These are phyloP conservation scores for Xylariaceae sp. DNA, from an alignment of 2,329 filamentous ascomycete species.

Conservation along the genomic window DNA sequence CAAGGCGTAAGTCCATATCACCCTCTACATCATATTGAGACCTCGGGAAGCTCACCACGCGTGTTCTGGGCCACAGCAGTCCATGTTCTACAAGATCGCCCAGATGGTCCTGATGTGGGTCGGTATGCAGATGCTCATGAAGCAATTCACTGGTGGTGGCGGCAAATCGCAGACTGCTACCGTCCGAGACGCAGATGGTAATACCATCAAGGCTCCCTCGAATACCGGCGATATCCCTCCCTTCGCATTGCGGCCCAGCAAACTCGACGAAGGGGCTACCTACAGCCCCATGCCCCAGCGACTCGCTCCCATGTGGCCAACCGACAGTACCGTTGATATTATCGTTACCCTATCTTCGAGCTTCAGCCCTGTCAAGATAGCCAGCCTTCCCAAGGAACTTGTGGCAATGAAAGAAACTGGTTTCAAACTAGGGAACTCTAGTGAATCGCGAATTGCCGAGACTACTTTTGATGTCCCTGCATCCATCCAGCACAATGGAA, in stretches of 20 bases:
- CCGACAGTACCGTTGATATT: conserved; percentile 75
- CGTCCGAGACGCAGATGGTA: conserved; percentile 47
- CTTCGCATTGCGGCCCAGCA: conserved; percentile 60
- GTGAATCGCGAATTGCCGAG: conserved; percentile 72
- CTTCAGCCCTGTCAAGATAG: conserved; percentile 63
- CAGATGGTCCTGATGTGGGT: conserved; percentile 54
- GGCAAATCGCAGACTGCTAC: conserved; percentile 43
- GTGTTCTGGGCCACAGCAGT: conserved; percentile 13
- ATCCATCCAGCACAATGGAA: conserved; percentile 84
- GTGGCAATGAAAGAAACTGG: conserved; percentile 75
- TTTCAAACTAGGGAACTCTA: conserved; percentile 75
- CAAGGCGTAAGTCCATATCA: conserved; percentile 28
- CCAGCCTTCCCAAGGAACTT: conserved; percentile 59
- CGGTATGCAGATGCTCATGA: conserved; percentile 55
- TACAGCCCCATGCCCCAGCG: conserved; percentile 64
- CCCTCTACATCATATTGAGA: not conserved
- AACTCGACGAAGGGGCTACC: conserved; percentile 55
- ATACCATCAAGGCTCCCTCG: conserved; percentile 47
- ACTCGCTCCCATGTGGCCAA: conserved; percentile 84
- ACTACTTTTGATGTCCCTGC: conserved; percentile 73
- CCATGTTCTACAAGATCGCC: conserved; percentile 42
- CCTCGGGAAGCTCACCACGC: too few species aligned
- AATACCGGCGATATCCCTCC: conserved; percentile 57
- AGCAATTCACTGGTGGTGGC: conserved; percentile 45
- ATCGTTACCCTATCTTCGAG: conserved; percentile 78